These are phyloP conservation scores for Cochlearia excelsa DNA, from an alignment of 345 rosid species.

Conservation along the genomic window DNA sequence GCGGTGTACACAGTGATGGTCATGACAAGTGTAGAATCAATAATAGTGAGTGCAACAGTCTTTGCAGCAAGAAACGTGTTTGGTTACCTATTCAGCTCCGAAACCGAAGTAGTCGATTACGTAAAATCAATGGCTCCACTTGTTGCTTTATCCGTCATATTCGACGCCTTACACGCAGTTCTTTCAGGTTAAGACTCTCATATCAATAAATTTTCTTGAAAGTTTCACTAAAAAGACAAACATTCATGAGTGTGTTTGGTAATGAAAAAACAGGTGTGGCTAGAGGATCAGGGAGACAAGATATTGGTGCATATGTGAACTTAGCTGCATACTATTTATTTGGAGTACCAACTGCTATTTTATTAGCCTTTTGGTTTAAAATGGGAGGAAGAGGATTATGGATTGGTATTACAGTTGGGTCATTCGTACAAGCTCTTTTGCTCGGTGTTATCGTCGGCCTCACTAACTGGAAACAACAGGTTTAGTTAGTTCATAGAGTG, in stretches of 20 bases:
- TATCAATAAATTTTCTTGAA: background rate
- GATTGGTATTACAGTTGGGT: constrained; percentile 38
- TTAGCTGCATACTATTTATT: constrained; percentile 34
- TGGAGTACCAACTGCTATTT: constrained; percentile 33
- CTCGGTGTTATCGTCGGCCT: constrained; percentile 30
- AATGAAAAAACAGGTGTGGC: constrained; percentile 29
- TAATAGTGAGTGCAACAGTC: constrained; percentile 26
- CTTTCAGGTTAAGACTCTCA: constrained; percentile 26
- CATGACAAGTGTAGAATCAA: constrained; percentile 27
- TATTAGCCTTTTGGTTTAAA: constrained; percentile 30
- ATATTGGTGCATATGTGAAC: constrained; percentile 37
- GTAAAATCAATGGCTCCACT: constrained; percentile 36
- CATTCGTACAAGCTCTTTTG: constrained; percentile 27
- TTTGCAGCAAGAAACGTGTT: constrained; percentile 34
- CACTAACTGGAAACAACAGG: constrained; percentile 42
- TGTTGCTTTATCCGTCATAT: constrained; percentile 30
- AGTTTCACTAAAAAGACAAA: background rate
- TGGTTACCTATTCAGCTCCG: constrained; percentile 39
- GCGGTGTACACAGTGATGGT: constrained; percentile 35
- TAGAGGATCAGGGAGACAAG: constrained; percentile 42
- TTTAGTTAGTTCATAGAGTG: constrained; percentile 5
- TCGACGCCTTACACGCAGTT: constrained; percentile 37
- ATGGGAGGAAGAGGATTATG: constrained; percentile 37
- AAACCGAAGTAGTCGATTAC: constrained; percentile 33
- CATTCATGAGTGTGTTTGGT: background rate